These are phyloP conservation scores for Diacronema lutheri DNA, from an alignment of 78 protist species.

Conservation along the genomic window DNA sequence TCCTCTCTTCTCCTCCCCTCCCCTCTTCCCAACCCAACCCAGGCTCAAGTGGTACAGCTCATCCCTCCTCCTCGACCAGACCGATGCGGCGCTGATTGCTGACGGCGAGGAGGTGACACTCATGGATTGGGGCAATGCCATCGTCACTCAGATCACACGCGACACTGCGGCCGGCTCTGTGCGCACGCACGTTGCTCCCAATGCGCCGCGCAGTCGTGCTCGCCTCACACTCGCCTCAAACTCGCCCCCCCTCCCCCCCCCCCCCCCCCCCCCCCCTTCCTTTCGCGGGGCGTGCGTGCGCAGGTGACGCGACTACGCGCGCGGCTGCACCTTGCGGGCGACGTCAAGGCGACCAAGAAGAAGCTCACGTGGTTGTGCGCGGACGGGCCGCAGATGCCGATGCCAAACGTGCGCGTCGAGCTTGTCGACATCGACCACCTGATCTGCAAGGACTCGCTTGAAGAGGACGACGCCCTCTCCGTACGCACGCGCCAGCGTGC, in stretches of 20 bases:
- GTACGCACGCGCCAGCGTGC: background rate
- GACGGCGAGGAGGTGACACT: slow-evolving; percentile 88
- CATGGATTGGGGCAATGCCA: slow-evolving; percentile 93
- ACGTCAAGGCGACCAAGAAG: slow-evolving; percentile 78
- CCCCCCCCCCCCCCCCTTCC: too few relatives aligned
- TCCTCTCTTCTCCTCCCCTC: too few relatives aligned
- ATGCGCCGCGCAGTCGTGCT: too few relatives aligned
- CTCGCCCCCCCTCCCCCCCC: too few relatives aligned
- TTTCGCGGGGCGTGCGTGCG: slow-evolving; percentile 12
- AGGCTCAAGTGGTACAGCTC: background rate
- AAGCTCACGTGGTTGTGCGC: slow-evolving; percentile 89
- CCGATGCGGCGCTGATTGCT: slow-evolving; percentile 60
- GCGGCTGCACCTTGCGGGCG: slow-evolving; percentile 63
- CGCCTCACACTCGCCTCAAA: too few relatives aligned
- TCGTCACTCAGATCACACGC: slow-evolving; percentile 22
- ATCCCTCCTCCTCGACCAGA: slow-evolving; percentile 60
- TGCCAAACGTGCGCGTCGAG: slow-evolving; percentile 36
- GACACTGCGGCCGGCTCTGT: background rate
- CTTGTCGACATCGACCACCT: slow-evolving; percentile 69
- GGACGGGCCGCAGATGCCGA: background rate
- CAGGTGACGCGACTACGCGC: slow-evolving; percentile 35
- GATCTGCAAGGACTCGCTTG: slow-evolving; percentile 72
- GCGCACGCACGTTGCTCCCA: too few relatives aligned
- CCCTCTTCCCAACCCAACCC: too few relatives aligned
- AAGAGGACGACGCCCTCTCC: slow-evolving; percentile 67